Base-by-base conservation (phyloP, 768 basidiomycete genomes). In the Strobilomyces confusus region DNA sequence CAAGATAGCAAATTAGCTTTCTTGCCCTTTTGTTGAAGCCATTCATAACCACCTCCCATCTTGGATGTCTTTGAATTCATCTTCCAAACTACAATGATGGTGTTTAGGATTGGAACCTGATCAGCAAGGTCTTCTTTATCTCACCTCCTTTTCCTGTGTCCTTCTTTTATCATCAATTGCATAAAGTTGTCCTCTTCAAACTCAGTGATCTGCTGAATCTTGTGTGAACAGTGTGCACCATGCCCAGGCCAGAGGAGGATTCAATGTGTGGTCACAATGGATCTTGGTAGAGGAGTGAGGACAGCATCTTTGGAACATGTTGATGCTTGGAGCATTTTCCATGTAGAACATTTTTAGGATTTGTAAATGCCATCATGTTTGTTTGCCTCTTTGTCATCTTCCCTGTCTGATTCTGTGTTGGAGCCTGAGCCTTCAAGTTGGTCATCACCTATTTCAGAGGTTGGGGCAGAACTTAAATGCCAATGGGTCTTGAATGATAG, bases 401-500 rank as follows among this genome's bases (percentile, higher is more conserved):
- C 60, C 11, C 61, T 67, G 5, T 73, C 74, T 17, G 72, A 62
- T 26, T 62, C 67, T 22, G 67, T 66, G 8, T 58, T 72, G n/a
- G n/a, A n/a, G n/a, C n/a, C n/a, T n/a, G n/a, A n/a, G n/a, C n/a
- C n/a, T n/a, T n/a, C n/a, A n/a, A n/a, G n/a, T 22, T 71, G 69
- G 49, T 72, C 72, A 38, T 74, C 70, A 51, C 74, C 73, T 76
- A 38, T 87, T 87, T 53, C 82, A 73, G 12, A 92, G 92, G 63
- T 98, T 97, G 5, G 95, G 94, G 40, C 86, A 81, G 79, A 95
- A 99, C 3, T n/a, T n/a, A n/a, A n/a, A n/a, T n/a, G 88, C 86
- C 29, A 99, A 76, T 3, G 92, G 93, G 67, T 98, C 95, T 95
- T 67, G 46, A 29, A 33, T 34, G 42, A 53, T 32, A 44, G 9